Percentiles rank a stretch among this genome's conserved stretches.
Evolutionary conservation across 352 stramenopile genomes (phyloP).

Genomic region (Globisporangium nunn): DNA sequence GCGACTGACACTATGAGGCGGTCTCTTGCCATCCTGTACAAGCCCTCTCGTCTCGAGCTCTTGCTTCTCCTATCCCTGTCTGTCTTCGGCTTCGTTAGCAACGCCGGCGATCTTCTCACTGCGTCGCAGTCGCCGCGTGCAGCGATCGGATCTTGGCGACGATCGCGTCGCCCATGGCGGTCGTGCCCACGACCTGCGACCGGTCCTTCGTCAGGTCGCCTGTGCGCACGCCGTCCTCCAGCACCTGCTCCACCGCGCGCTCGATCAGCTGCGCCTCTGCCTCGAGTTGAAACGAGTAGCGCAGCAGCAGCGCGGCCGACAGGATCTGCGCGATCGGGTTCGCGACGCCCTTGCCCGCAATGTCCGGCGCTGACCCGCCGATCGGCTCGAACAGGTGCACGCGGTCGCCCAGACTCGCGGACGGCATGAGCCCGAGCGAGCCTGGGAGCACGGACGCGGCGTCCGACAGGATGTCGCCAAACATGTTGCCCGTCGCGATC

Average conservation of each 20-base stretch:
- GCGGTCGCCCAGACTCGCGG: slow-evolving; percentile 89
- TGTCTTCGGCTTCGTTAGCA: too few species aligned
- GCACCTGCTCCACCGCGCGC: slow-evolving; percentile 71
- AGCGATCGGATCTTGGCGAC: slow-evolving; percentile 71
- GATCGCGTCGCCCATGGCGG: slow-evolving; percentile 74
- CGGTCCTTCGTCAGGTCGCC: slow-evolving; percentile 73
- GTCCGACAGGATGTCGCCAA: slow-evolving; percentile 98
- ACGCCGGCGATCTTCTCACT: background rate
- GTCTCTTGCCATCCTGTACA: too few species aligned
- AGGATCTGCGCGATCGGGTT: slow-evolving; percentile 98
- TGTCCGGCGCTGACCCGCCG: slow-evolving; percentile 97
- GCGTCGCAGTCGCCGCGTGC: slow-evolving; percentile 9
- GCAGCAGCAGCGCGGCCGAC: slow-evolving; percentile 94
- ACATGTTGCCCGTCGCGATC: slow-evolving; percentile 99
- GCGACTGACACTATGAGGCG: too few species aligned
- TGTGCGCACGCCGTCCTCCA: slow-evolving; percentile 81
- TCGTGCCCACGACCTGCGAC: slow-evolving; percentile 48
- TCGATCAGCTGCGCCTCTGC: slow-evolving; percentile 77
- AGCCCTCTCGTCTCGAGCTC: background rate
- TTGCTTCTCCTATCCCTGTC: slow-evolving; percentile 1
- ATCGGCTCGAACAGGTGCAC: slow-evolving; percentile 97
- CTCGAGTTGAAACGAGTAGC: slow-evolving; percentile 90
- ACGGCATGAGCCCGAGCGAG: slow-evolving; percentile 97
- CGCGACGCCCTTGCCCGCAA: slow-evolving; percentile 94
- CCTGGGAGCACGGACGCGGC: slow-evolving; percentile 96